Conservation (phyloP, 2,329 filamentous ascomycete genomes). For the Pseudofabraea citricarpa region DNA sequence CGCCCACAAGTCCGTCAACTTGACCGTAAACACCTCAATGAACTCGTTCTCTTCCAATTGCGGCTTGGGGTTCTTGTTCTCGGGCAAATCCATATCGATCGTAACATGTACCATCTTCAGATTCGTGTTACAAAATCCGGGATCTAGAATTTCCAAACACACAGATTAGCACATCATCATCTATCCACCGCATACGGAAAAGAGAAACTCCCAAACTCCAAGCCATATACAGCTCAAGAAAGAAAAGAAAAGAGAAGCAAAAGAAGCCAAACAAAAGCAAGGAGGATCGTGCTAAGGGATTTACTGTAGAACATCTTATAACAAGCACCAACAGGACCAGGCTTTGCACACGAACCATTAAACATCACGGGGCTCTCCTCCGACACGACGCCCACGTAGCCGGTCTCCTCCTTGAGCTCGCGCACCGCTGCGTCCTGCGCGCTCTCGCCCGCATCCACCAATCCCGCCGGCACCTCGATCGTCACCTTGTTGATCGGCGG, state of each 20-base stretch:
- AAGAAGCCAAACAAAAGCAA: neutral
- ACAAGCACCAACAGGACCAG: neutral
- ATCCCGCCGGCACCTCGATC: slow-evolving; percentile 61
- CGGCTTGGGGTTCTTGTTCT: slow-evolving; percentile 41
- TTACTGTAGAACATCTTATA: neutral
- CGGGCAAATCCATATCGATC: slow-evolving; percentile 38
- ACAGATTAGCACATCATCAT: no score
- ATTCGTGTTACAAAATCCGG: slow-evolving; percentile 64
- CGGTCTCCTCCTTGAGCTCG: slow-evolving; percentile 63
- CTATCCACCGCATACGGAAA: slow-evolving; percentile 14
- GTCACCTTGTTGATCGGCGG: slow-evolving; percentile 54
- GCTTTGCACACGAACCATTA: slow-evolving; percentile 37
- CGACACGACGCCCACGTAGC: slow-evolving; percentile 51
- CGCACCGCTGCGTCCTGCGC: slow-evolving; percentile 57
- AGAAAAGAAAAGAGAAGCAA: no score
- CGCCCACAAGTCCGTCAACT: slow-evolving; percentile 37
- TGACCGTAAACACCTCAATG: slow-evolving; percentile 46
- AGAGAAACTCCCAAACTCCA: no score
- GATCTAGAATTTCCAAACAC: no score
- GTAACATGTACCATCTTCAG: slow-evolving; percentile 48
- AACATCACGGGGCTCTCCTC: slow-evolving; percentile 63
- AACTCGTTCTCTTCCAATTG: slow-evolving; percentile 47
- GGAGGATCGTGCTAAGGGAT: neutral
- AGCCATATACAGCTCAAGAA: no score
- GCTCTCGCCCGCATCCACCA: slow-evolving; percentile 58